These are phyloP conservation scores for Rhynchospora breviuscula DNA, from an alignment of 176 grass and related monocot genomes.

Conservation along the genomic window DNA sequence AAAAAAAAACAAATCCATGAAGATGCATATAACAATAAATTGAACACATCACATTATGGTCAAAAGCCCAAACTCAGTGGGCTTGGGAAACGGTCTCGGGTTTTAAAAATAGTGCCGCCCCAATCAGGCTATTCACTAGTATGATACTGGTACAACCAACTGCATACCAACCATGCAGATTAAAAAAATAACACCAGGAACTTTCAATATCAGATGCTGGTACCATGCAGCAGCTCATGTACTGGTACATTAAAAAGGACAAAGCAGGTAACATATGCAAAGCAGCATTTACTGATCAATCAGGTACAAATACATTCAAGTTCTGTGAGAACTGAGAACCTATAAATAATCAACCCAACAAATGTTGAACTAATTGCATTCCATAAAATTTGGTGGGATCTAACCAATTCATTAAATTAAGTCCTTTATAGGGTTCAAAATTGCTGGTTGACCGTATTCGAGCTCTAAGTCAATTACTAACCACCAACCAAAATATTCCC, in stretches of 20 bases:
- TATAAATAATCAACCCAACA: neutral
- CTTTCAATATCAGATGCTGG: neutral
- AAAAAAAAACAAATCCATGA: neutral
- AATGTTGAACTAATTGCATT: neutral
- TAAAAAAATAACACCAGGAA: neutral
- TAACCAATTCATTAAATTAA: neutral
- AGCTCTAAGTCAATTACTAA: neutral
- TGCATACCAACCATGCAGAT: neutral
- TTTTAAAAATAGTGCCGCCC: neutral
- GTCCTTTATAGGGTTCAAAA: neutral
- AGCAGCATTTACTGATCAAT: neutral
- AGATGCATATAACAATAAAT: neutral
- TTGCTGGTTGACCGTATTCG: neutral
- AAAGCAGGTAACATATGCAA: neutral
- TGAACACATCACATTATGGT: neutral
- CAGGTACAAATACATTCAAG: neutral
- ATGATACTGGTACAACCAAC: neutral
- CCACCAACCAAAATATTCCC: neutral
- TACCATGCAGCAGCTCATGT: neutral
- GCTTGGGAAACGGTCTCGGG: neutral
- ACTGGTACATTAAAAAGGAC: neutral
- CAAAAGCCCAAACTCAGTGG: neutral
- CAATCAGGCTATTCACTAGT: neutral
- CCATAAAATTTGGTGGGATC: neutral
- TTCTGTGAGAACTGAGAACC: neutral